Percentiles rank a stretch among this genome's conserved stretches.
Evolutionary conservation across 768 basidiomycete species (phyloP).

Genomic region (Suillus bovinus): DNA sequence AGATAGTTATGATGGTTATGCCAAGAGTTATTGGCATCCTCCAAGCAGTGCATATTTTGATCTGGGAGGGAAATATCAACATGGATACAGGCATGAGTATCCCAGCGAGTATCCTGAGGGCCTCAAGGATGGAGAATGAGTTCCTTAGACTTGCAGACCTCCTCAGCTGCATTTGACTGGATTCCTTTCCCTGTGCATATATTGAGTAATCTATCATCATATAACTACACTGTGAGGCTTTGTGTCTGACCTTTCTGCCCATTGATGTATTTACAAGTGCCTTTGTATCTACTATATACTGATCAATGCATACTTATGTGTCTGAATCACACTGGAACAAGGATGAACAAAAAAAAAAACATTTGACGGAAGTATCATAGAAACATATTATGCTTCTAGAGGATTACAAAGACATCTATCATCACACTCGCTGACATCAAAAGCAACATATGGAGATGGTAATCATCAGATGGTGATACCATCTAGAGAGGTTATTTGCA

Average conservation of each 20-base stretch:
- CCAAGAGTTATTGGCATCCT: background rate
- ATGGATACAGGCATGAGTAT: background rate
- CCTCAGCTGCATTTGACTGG: background rate
- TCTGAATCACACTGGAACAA: background rate
- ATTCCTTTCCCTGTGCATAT: background rate
- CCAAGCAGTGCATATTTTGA: background rate
- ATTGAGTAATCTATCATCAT: conserved; percentile 1
- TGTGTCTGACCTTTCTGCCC: background rate
- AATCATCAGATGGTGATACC: background rate
- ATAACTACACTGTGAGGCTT: background rate
- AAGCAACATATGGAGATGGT: background rate
- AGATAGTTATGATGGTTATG: background rate
- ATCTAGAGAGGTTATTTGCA: background rate
- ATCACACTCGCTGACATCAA: background rate
- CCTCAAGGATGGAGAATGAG: background rate
- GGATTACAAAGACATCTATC: background rate
- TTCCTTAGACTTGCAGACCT: background rate
- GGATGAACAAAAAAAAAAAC: background rate
- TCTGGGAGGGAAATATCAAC: background rate
- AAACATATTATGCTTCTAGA: too few relatives aligned
- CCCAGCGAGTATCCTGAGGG: background rate
- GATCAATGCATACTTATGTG: background rate
- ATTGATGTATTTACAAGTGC: background rate
- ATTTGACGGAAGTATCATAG: background rate
- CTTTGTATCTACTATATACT: background rate